Percentiles rank a stretch among this genome's conserved stretches.
phyloP scores from a whole-genome alignment of 2,329 filamentous ascomycete species.

The Colletotrichum plurivorum region DNA sequence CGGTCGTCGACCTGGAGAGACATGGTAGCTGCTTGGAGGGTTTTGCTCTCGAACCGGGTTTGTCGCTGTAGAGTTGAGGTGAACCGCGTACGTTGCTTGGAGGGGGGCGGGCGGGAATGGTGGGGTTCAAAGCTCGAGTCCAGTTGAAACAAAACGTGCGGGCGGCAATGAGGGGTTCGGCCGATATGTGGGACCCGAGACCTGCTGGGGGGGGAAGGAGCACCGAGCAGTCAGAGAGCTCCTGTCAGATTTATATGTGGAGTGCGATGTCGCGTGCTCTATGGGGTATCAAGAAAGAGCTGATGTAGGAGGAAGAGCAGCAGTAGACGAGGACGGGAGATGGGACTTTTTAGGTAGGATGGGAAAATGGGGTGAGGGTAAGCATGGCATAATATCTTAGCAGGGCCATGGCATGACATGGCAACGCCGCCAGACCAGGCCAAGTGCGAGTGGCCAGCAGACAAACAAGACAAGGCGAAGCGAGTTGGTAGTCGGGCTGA shows the following conservation, averaged over 20 bases:
- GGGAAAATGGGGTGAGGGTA: background rate
- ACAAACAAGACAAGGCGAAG: conserved; percentile 6
- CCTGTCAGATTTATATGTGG: conserved; percentile 16
- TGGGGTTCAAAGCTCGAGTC: conserved; percentile 33
- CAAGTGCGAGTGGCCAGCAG: conserved; percentile 3
- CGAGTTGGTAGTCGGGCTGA: conserved; percentile 36
- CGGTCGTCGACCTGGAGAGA: conserved; percentile 65
- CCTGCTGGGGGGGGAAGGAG: background rate
- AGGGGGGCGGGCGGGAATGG: conserved; percentile 5
- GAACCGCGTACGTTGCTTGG: conserved; percentile 5
- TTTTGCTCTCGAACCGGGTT: conserved; percentile 26
- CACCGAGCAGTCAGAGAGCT: background rate
- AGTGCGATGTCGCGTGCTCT: conserved; percentile 29
- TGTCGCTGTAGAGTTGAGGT: conserved; percentile 31
- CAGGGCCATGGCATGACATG: background rate
- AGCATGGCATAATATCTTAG: too few species aligned
- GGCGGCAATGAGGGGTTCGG: conserved; percentile 28
- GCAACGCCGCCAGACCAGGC: background rate
- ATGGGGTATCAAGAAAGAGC: background rate
- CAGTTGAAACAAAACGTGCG: conserved; percentile 38
- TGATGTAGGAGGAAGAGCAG: conserved; percentile 1
- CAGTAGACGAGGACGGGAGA: conserved; percentile 4
- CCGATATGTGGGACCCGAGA: conserved; percentile 18
- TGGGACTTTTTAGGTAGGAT: conserved; percentile 11
- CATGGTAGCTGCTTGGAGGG: conserved; percentile 54